Conservation (phyloP, 768 basidiomycete species). For the Phylloporus sp. region DNA sequence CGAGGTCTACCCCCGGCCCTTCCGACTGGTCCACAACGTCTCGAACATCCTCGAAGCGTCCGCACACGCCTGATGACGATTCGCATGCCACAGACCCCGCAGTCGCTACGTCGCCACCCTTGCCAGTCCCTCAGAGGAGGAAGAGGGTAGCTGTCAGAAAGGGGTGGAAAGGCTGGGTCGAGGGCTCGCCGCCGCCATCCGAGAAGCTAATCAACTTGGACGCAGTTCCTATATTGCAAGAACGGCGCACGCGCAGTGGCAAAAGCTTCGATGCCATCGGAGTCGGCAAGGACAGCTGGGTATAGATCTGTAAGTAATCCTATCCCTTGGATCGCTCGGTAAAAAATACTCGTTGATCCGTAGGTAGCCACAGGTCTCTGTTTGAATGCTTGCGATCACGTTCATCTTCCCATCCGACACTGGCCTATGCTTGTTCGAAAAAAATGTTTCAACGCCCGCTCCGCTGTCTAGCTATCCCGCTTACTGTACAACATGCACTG, state of each 20-base stretch:
- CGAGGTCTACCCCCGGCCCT: slow-evolving; percentile 71
- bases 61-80: slow-evolving; percentile 68
- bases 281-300: slow-evolving; percentile 75
- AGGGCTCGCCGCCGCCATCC: slow-evolving; percentile 77
- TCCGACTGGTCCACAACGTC: slow-evolving; percentile 72
- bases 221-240: slow-evolving; percentile 62
- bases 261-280: slow-evolving; percentile 82
- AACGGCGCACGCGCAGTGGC: slow-evolving; percentile 77
- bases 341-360: slow-evolving; percentile 39
- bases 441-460: slow-evolving; percentile 8
- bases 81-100: slow-evolving; percentile 34
- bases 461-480: slow-evolving; percentile 14
- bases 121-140: slow-evolving; percentile 44
- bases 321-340: slow-evolving; percentile 42
- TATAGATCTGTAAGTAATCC: slow-evolving; percentile 48
- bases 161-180: slow-evolving; percentile 91
- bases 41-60: slow-evolving; percentile 76
- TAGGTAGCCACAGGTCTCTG: slow-evolving; percentile 1
- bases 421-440: slow-evolving; percentile 8
- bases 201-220: slow-evolving; percentile 82
- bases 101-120: slow-evolving; percentile 18
- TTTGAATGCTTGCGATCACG: not conserved
- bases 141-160: slow-evolving; percentile 65
- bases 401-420: not conserved
- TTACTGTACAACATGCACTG: slow-evolving; percentile 26